A percentile compares a stretch with the other conserved stretches of the same genome.
These are phyloP conservation scores for Xerophyta viscosa DNA, from an alignment of 106 monocot species.

Conservation along the genomic window DNA sequence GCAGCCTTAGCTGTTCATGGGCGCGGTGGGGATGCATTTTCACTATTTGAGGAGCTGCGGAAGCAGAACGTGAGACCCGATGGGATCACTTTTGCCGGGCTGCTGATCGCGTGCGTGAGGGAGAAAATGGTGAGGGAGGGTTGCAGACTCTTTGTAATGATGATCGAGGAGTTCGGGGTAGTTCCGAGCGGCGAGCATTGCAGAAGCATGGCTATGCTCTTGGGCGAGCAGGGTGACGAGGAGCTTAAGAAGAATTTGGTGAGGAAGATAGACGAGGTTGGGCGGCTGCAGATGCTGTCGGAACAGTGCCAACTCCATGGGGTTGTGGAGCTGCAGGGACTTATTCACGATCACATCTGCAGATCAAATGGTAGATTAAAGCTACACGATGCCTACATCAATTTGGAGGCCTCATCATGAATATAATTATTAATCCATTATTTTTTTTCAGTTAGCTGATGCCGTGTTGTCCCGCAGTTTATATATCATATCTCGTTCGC, in stretches of 20 bases:
- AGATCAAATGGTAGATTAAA: too few species aligned
- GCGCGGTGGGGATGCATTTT: slow-evolving; percentile 39
- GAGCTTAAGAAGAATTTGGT: slow-evolving; percentile 5
- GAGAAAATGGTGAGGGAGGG: slow-evolving; percentile 37
- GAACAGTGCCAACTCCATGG: slow-evolving; percentile 4
- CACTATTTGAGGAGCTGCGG: slow-evolving; percentile 53
- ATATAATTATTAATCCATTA: too few species aligned
- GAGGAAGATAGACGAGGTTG: slow-evolving; percentile 1
- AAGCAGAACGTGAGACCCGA: slow-evolving; percentile 30
- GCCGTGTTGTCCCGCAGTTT: too few species aligned
- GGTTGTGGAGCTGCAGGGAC: slow-evolving; percentile 1
- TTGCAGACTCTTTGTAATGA: slow-evolving; percentile 21
- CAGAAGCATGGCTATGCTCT: slow-evolving; percentile 42
- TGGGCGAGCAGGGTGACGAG: slow-evolving; percentile 18
- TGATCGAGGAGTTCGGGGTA: slow-evolving; percentile 34
- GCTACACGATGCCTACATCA: too few species aligned
- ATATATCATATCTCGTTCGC: too few species aligned
- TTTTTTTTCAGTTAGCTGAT: too few species aligned
- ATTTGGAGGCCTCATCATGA: too few species aligned
- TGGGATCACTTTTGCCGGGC: slow-evolving; percentile 48
- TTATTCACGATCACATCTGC: neutral
- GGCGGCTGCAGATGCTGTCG: neutral
- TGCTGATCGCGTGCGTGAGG: slow-evolving; percentile 51
- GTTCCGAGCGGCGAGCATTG: slow-evolving; percentile 32
- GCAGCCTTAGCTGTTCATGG: slow-evolving; percentile 65